Conservation (phyloP, 257 asterid species). For the Primulina eburnea region DNA sequence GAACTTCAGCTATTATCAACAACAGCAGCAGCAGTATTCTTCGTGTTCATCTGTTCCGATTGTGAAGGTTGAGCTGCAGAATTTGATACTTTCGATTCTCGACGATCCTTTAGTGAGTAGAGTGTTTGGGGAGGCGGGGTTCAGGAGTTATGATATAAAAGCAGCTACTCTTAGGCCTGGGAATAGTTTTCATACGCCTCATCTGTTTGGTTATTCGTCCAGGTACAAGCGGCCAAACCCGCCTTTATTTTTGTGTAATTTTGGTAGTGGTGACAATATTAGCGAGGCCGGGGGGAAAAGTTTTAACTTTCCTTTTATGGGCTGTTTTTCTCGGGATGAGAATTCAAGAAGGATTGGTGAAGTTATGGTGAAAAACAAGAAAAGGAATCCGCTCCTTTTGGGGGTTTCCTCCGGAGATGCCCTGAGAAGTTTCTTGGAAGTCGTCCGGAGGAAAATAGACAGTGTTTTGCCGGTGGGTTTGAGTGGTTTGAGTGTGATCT, state of each 20-base stretch:
- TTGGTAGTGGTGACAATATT: slow-evolving; percentile 18
- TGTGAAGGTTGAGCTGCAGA: slow-evolving; percentile 80
- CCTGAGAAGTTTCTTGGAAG: slow-evolving; percentile 49
- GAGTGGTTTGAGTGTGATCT: slow-evolving; percentile 50
- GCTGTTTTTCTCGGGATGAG: slow-evolving; percentile 58
- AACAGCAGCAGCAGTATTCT: slow-evolving; percentile 39
- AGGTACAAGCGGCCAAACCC: slow-evolving; percentile 54
- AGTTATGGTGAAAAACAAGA: slow-evolving; percentile 47
- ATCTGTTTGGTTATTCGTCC: slow-evolving; percentile 47
- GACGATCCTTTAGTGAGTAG: slow-evolving; percentile 91
- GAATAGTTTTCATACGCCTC: slow-evolving; percentile 36
- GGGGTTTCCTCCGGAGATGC: slow-evolving; percentile 69
- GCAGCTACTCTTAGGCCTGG: slow-evolving; percentile 63
- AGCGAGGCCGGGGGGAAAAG: slow-evolving; percentile 30
- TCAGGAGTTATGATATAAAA: slow-evolving; percentile 74
- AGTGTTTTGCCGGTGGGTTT: slow-evolving; percentile 46
- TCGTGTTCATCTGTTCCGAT: slow-evolving; percentile 50
- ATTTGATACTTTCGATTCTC: slow-evolving; percentile 63
- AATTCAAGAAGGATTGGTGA: slow-evolving; percentile 60
- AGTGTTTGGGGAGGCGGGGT: slow-evolving; percentile 87
- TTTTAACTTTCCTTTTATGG: slow-evolving; percentile 69
- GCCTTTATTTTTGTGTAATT: slow-evolving; percentile 68
- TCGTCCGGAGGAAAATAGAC: slow-evolving; percentile 31
- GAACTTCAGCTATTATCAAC: slow-evolving; percentile 64
- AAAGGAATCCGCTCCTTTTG: slow-evolving; percentile 64